Evolutionary conservation across 208 protist genomes (phyloP).

Genomic region (Trypanosoma brucei): DNA sequence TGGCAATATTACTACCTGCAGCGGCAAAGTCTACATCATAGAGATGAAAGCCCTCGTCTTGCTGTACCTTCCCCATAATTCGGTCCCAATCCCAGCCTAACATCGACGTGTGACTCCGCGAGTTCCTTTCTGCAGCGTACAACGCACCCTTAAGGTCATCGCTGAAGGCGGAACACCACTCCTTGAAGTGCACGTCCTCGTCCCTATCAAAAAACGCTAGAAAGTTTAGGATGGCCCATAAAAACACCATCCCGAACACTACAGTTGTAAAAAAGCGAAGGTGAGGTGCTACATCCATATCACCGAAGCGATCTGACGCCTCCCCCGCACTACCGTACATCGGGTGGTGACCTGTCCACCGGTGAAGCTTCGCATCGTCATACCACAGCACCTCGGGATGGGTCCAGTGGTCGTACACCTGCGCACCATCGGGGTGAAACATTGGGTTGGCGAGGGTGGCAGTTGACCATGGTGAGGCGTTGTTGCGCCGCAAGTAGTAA

Average conservation of each 20-base stretch:
- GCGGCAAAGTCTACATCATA: conserved; percentile 26
- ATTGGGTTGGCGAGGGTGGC: conserved; percentile 83
- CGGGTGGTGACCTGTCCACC: conserved; percentile 79
- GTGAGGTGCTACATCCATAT: conserved; percentile 80
- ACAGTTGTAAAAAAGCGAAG: conserved; percentile 38
- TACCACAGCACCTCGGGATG: conserved; percentile 90
- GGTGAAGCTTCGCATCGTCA: conserved; percentile 88
- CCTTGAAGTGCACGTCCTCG: conserved; percentile 58
- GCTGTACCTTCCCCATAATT: conserved; percentile 48
- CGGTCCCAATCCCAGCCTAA: conserved; percentile 76
- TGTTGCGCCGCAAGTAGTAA: conserved; percentile 82
- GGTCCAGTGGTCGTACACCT: conserved; percentile 91
- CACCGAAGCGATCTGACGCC: conserved; percentile 76
- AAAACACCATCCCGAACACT: conserved; percentile 30
- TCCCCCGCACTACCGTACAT: conserved; percentile 76
- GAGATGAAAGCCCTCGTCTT: conserved; percentile 43
- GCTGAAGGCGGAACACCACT: conserved; percentile 65
- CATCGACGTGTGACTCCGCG: conserved; percentile 45
- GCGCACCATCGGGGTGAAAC: conserved; percentile 85
- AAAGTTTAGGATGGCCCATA: conserved; percentile 50
- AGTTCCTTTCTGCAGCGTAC: conserved; percentile 81
- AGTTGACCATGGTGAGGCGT: conserved; percentile 73
- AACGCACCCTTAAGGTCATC: conserved; percentile 61
- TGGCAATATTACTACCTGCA: neutral
- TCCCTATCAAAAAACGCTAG: conserved; percentile 40